Percentiles rank a stretch among this genome's conserved stretches.
These are phyloP conservation scores for Amphirosellinia nigrospora DNA, from an alignment of 495 filamentous ascomycete species.

Conservation along the genomic window DNA sequence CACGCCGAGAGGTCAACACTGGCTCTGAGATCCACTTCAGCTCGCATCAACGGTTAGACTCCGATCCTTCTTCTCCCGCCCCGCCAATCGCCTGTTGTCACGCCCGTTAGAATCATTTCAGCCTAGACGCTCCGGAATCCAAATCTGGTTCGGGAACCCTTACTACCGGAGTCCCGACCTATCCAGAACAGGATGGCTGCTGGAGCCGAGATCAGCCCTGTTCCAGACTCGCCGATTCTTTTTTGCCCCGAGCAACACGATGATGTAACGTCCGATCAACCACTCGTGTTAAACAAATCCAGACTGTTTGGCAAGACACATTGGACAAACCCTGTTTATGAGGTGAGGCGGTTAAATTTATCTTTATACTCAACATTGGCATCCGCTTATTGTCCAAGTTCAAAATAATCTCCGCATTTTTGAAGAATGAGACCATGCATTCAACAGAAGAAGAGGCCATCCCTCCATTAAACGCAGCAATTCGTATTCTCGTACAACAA, in stretches of 20 bases:
- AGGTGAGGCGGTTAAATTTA: background rate
- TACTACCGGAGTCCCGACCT: no score
- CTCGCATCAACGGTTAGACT: background rate
- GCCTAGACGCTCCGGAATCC: background rate
- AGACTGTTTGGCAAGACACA: slow-evolving; percentile 11
- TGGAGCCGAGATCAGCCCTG: background rate
- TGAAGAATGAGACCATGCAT: background rate
- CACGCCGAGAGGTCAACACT: background rate
- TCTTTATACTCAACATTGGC: background rate
- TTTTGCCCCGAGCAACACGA: background rate
- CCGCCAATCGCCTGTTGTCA: background rate
- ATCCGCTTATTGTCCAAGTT: slow-evolving; percentile 8
- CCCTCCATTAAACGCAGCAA: background rate
- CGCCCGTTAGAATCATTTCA: background rate
- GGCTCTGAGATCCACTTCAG: background rate
- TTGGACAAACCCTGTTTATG: slow-evolving; percentile 13
- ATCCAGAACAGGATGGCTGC: background rate
- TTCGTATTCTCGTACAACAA: background rate
- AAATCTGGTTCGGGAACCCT: background rate
- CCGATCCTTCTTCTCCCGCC: background rate
- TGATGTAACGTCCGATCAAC: background rate
- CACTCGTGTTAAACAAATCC: slow-evolving; percentile 2
- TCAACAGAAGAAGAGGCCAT: background rate
- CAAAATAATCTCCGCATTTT: slow-evolving; percentile 6
- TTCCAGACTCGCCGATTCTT: background rate